Evolutionary conservation across 2,329 filamentous ascomycete genomes (phyloP).

Genomic region (Elsinoe necatrix): DNA sequence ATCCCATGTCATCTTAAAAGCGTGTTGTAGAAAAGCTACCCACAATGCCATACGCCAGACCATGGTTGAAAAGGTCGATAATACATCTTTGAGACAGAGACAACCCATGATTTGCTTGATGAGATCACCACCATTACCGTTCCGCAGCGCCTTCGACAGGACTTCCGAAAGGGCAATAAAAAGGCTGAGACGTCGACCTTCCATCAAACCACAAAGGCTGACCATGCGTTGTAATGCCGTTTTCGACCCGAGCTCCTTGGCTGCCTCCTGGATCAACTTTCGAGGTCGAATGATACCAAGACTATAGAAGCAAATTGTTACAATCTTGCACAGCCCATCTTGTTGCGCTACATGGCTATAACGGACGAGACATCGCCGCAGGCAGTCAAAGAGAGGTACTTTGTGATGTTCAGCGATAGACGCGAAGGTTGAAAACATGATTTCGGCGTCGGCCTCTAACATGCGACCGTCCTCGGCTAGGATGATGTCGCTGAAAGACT

Average conservation of each 20-base stretch:
- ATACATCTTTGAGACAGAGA: background rate
- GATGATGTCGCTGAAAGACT: background rate
- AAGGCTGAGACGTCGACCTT: background rate
- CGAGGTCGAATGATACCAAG: background rate
- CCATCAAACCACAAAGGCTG: background rate
- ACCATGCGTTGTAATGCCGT: background rate
- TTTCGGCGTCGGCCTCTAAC: background rate
- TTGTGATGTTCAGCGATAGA: background rate
- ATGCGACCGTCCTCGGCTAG: background rate
- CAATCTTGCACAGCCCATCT: background rate
- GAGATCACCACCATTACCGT: background rate
- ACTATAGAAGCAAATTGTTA: background rate
- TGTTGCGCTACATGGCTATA: background rate
- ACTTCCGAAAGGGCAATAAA: background rate
- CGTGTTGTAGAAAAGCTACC: conserved; percentile 21
- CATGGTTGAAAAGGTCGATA: background rate
- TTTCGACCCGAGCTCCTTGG: background rate
- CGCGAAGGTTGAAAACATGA: background rate
- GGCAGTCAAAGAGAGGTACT: background rate
- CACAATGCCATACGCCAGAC: background rate
- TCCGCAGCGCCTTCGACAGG: background rate
- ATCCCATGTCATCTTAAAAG: conserved; percentile 74
- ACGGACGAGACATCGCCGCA: background rate
- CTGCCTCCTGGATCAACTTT: background rate
- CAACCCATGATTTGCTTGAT: background rate